Evolutionary conservation across 2,329 filamentous ascomycete genomes (phyloP).

Genomic region (Atkinsonella hypoxylon): DNA sequence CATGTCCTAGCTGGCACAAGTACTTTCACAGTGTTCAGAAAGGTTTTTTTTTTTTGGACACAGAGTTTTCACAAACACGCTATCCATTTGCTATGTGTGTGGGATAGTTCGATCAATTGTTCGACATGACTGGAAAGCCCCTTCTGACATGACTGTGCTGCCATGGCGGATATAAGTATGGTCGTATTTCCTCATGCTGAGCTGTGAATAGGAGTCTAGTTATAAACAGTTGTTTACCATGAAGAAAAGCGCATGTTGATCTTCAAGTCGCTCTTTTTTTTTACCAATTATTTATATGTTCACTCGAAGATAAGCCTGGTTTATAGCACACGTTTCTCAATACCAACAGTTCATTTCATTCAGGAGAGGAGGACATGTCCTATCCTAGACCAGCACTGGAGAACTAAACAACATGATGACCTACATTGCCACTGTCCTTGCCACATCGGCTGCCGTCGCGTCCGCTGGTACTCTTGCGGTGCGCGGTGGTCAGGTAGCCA

Average conservation of each 20-base stretch:
- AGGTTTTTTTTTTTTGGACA: not conserved
- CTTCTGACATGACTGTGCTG: not conserved
- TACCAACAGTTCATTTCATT: not conserved
- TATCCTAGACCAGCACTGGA: not conserved
- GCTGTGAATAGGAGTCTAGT: not conserved
- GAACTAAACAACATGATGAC: conserved; percentile 13
- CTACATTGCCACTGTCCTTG: conserved; percentile 19
- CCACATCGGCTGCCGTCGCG: conserved; percentile 18
- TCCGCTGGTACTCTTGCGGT: conserved; percentile 16
- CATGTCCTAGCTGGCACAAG: not conserved
- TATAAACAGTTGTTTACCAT: not conserved
- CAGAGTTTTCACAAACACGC: not conserved
- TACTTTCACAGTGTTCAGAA: not conserved
- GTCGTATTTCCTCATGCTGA: not conserved
- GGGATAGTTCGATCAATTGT: not conserved
- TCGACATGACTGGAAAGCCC: not conserved
- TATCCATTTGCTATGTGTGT: not conserved
- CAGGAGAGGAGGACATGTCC: not conserved
- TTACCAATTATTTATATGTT: not conserved
- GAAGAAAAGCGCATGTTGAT: not conserved
- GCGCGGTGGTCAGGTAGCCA: conserved; percentile 6
- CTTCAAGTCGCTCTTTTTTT: not conserved
- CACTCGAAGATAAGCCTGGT: not conserved
- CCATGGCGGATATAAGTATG: not conserved
- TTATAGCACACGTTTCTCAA: not conserved